Evolutionary conservation across 345 rosid species (phyloP), one percentile per base, ranked within the genome.

Genomic region (Salix brachista): DNA sequence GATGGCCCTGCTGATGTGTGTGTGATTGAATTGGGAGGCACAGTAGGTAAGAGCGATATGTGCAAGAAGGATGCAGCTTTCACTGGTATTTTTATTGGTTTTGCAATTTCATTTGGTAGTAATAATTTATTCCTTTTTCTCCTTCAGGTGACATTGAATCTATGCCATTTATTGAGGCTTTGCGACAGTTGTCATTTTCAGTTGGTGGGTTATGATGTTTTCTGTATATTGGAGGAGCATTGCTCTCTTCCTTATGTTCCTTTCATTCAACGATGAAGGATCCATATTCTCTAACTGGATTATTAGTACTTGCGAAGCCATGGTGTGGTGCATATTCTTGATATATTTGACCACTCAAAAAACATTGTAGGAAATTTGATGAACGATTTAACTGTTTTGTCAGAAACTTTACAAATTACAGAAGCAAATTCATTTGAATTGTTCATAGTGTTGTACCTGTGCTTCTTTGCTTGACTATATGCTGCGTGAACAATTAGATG

Each of bases 21-120:
- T 78, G 84, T 82, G 69, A 82, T 82, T 23, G 84, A 82, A 54
- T 71, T 82, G 76, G 84, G 84, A 74, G 84, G 84, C 70, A 82
- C 84, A 39, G 84, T 82, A 21, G 84, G 84, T 78, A 67, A 85
- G 91, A 81, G 76, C 77, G 56, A 30, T 41, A 41, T 79, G 71
- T 62, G 65, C 17, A 79, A 48, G 26, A 44, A 48, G 30, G 50
- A 70, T 62, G 68, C 50, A 14, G 50, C 18, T 34, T 23, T 60
- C 21, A 14, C 65, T 17, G 21, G n/a, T 48, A 16, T 12, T 26
- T 21, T 28, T 13, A 16, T 76, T 62, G 28, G 5, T 6, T 41
- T 19, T 62, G 41, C 72, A 65, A 21, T 65, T 48, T 52, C 28
- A 14, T 9, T 8, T n/a, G 41, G 37, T 17, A 30, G 11, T 21